Percentiles rank a stretch among this genome's conserved stretches.
phyloP scores from a whole-genome alignment of 352 stramenopile genomes.

The Phytophthora meadii region DNA sequence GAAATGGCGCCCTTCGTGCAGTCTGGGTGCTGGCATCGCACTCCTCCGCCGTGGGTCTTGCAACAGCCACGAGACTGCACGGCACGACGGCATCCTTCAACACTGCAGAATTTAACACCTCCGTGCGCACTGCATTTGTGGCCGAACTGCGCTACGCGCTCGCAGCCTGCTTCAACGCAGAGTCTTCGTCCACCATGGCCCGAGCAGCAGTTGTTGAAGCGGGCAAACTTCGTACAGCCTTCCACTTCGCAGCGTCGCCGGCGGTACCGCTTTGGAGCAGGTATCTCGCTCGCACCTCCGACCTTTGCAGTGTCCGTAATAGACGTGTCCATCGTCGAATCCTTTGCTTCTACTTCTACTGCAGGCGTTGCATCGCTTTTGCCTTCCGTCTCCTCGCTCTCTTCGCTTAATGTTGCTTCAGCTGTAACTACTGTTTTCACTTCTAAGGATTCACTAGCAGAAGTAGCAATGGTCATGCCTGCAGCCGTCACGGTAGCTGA shows the following conservation, averaged over 20 bases:
- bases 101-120: conserved; percentile 76
- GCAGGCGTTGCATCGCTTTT: neutral
- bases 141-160: conserved; percentile 77
- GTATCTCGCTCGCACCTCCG: conserved; percentile 1
- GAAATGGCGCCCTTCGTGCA: conserved; percentile 89
- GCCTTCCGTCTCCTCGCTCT: conserved; percentile 4
- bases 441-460: conserved; percentile 3
- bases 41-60: conserved; percentile 87
- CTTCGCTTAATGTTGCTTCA: conserved; percentile 5
- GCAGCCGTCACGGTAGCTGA: neutral
- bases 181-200: conserved; percentile 76
- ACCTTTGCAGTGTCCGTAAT: conserved; percentile 3
- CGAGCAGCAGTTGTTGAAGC: conserved; percentile 83
- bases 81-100: conserved; percentile 72
- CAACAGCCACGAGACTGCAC: conserved; percentile 88
- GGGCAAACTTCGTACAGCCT: conserved; percentile 77
- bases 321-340: neutral
- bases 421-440: conserved; percentile 1
- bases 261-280: conserved; percentile 61
- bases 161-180: conserved; percentile 71
- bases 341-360: conserved; percentile 10
- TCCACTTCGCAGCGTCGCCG: conserved; percentile 70
- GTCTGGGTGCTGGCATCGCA: conserved; percentile 77
- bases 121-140: conserved; percentile 86
- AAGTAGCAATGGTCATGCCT: neutral